Evolutionary conservation across 495 filamentous ascomycete species (phyloP).

Genomic region (Penicillium arizonense): DNA sequence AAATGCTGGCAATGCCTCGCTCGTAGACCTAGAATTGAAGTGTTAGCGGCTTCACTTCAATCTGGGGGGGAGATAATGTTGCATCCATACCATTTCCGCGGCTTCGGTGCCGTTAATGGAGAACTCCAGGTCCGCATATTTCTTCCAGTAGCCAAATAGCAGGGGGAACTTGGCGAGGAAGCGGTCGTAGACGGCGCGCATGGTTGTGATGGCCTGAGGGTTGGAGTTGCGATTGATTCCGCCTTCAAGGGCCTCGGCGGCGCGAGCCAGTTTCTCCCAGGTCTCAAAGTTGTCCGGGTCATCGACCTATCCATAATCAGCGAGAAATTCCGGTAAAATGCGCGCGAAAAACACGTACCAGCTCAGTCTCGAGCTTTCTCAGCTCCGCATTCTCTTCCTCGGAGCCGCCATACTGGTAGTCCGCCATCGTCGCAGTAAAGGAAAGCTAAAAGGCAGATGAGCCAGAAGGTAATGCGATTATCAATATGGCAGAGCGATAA

Average conservation of each 20-base stretch:
- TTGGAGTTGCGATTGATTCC: slow-evolving; percentile 96
- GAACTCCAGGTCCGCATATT: slow-evolving; percentile 98
- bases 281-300: slow-evolving; percentile 90
- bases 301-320: slow-evolving; percentile 41
- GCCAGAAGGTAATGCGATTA: not conserved
- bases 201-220: slow-evolving; percentile 84
- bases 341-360: slow-evolving; percentile 51
- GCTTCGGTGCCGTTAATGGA: slow-evolving; percentile 95
- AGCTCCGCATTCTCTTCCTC: slow-evolving; percentile 88
- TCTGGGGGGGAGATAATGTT: too few species aligned
- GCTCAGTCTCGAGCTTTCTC: slow-evolving; percentile 70
- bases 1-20: slow-evolving; percentile 89
- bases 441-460: not conserved
- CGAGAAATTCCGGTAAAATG: not conserved
- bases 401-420: slow-evolving; percentile 69
- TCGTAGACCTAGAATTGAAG: slow-evolving; percentile 72
- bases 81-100: slow-evolving; percentile 79
- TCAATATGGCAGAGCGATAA: slow-evolving; percentile 10
- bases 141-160: slow-evolving; percentile 99
- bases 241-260: slow-evolving; percentile 81
- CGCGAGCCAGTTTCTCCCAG: slow-evolving; percentile 90
- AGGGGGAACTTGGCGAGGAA: slow-evolving; percentile 95
- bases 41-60: slow-evolving; percentile 10
- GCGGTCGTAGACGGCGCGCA: slow-evolving; percentile 81
- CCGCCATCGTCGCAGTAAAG: slow-evolving; percentile 40